Evolutionary conservation across 495 filamentous ascomycete species (phyloP), one percentile per base, ranked within the genome.

Genomic region (Lasiosphaeris hirsuta): DNA sequence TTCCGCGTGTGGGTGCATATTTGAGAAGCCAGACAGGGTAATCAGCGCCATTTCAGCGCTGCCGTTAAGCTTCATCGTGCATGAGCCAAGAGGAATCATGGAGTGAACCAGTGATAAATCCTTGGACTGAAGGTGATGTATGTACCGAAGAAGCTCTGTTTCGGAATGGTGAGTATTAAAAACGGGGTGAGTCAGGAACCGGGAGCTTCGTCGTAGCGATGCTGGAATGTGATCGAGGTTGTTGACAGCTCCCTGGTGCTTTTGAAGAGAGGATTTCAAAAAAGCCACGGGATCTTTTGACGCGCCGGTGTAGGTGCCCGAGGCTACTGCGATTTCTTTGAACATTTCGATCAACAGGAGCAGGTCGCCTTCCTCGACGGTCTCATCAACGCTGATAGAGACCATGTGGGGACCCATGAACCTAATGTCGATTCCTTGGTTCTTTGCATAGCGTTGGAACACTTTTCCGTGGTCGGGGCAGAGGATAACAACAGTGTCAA

Each of bases 1-100:
- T 1, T 88, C 87, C 17, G 84, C 83, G 64, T 91, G 90, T 3
- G 94, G 94, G 72, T 98, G 94, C 30, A 97, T 83, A 46, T 87
- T 84, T 44, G 90, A 83, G 72, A 96, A 93, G 64, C 92, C 86
- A 10, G 87, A 87, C 78, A 86, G 90, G 1, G 91, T 92, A 54
- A 97, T 78, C 15, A 94, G 89, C 9, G 90, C 82, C 67, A 73
- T 97, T 71, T 97, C 93, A 13, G 90, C 89, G 35, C 93, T 95
- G 55, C 89, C 91, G 67, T 98, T 98, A 42, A 98, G 86, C 80
- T 98, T 98, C 94, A 98, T 98, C 18, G 94, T 98, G 79, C 94
- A 98, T 14, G 95, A 97, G 30, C 94, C 94, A n/a, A 98, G 84
- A 7, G 94, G 92, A 60, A 98, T 98, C 94, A 98, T 98, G 10